Evolutionary conservation across 1,284 basidiomycete genomes (phyloP).

Genomic region (Trichosporon faecale): DNA sequence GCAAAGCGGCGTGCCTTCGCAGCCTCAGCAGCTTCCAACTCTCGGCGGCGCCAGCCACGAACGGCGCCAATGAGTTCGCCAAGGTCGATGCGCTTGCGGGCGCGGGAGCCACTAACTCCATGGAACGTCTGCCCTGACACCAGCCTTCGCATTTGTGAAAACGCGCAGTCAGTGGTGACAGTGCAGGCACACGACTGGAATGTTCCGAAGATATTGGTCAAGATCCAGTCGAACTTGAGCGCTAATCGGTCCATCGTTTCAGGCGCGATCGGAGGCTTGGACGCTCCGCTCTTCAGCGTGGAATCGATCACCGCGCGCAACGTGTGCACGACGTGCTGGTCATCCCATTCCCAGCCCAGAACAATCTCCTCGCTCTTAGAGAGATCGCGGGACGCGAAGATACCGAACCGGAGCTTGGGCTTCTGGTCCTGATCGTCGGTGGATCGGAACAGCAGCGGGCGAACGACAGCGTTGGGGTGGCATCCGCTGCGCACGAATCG

Average conservation of each 20-base stretch:
- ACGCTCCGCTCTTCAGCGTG: slow-evolving; percentile 25
- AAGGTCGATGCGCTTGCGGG: slow-evolving; percentile 55
- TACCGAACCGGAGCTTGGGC: slow-evolving; percentile 66
- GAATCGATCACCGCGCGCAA: slow-evolving; percentile 52
- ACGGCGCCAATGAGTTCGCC: slow-evolving; percentile 67
- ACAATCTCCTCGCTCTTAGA: slow-evolving; percentile 81
- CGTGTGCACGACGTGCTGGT: slow-evolving; percentile 79
- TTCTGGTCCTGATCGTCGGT: slow-evolving; percentile 22
- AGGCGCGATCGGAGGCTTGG: slow-evolving; percentile 31
- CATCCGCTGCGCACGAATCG: slow-evolving; percentile 81
- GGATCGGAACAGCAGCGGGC: slow-evolving; percentile 62
- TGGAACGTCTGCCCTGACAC: slow-evolving; percentile 47
- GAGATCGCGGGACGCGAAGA: slow-evolving; percentile 78
- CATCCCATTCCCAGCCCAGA: slow-evolving; percentile 95
- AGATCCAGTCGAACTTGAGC: slow-evolving; percentile 64
- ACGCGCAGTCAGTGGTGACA: slow-evolving; percentile 62
- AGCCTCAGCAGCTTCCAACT: slow-evolving; percentile 40
- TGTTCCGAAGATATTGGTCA: slow-evolving; percentile 68
- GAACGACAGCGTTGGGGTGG: slow-evolving; percentile 80
- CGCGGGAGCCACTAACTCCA: slow-evolving; percentile 24
- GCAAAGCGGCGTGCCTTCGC: slow-evolving; percentile 28
- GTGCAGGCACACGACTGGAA: slow-evolving; percentile 77
- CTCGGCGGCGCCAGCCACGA: slow-evolving; percentile 60
- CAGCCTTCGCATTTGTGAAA: slow-evolving; percentile 64
- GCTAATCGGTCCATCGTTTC: slow-evolving; percentile 47